Conservation (phyloP, 805 yeast species). For the Limtongia smithiae region DNA sequence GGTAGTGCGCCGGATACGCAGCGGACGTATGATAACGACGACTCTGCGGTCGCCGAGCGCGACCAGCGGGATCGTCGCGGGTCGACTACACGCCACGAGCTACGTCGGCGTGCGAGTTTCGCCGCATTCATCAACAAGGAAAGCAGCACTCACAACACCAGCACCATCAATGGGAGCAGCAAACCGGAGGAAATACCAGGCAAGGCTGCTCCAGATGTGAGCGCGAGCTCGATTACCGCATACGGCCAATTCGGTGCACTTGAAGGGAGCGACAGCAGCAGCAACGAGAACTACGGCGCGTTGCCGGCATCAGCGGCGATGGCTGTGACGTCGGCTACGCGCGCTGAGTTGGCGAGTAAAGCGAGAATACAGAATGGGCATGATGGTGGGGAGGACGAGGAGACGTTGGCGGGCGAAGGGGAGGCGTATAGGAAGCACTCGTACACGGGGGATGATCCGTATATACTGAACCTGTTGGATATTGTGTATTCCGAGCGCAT, state of each 20-base stretch:
- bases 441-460: slow-evolving; percentile 68
- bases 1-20: slow-evolving; percentile 1
- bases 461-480: slow-evolving; percentile 54
- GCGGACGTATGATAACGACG: not conserved
- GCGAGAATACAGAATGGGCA: not conserved
- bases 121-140: slow-evolving; percentile 13
- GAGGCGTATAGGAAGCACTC: slow-evolving; percentile 32
- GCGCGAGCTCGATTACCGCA: slow-evolving; percentile 24
- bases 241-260: slow-evolving; percentile 25
- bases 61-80: not conserved
- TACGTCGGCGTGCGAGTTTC: slow-evolving; percentile 18
- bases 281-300: not conserved
- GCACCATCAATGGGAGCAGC: not conserved
- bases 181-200: not conserved
- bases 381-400: not conserved
- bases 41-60: not conserved
- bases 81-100: no score
- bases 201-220: slow-evolving; percentile 27
- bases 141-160: not conserved
- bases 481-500: slow-evolving; percentile 51
- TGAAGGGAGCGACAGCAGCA: not conserved
- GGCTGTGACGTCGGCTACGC: not conserved
- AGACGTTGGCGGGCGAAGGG: not conserved
- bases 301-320: no score
- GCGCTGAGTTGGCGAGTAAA: not conserved